Conservation (phyloP, 768 basidiomycete genomes). For the Rhizopogon sp. region DNA sequence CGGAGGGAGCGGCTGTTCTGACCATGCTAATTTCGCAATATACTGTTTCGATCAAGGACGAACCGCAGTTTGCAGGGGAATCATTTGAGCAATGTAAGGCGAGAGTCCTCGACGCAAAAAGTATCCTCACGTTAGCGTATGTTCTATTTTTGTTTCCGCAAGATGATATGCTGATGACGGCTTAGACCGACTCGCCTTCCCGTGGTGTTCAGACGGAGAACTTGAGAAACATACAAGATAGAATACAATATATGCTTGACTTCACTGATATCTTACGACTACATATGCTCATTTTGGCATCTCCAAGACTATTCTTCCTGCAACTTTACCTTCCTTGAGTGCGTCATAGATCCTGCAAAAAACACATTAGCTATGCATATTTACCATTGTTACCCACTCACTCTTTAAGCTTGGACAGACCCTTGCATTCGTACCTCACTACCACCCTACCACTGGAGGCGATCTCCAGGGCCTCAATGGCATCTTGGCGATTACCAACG, state of each 20-base stretch:
- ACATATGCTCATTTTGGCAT: slow-evolving; percentile 17
- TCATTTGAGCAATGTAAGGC: slow-evolving; percentile 41
- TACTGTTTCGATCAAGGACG: slow-evolving; percentile 44
- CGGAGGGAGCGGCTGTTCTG: too few species aligned
- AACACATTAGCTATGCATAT: background rate
- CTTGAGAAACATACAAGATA: background rate
- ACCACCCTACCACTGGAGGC: slow-evolving; percentile 69
- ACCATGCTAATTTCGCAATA: slow-evolving; percentile 43
- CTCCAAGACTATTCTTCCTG: slow-evolving; percentile 38
- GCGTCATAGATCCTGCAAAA: slow-evolving; percentile 31
- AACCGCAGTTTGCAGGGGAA: slow-evolving; percentile 42
- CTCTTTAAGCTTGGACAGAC: slow-evolving; percentile 47
- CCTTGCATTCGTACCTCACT: slow-evolving; percentile 43
- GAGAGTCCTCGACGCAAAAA: slow-evolving; percentile 32
- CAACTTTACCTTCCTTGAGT: slow-evolving; percentile 35
- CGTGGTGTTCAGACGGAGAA: slow-evolving; percentile 4
- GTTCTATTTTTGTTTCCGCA: slow-evolving; percentile 12
- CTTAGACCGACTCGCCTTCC: slow-evolving; percentile 4
- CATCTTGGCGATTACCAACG: slow-evolving; percentile 77
- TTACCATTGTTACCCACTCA: slow-evolving; percentile 25
- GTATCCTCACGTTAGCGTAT: slow-evolving; percentile 41
- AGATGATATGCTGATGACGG: background rate
- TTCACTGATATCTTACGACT: background rate
- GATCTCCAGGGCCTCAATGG: slow-evolving; percentile 73
- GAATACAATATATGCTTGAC: background rate